Evolutionary conservation across 2,329 filamentous ascomycete species (phyloP), one percentile per base, ranked within the genome.

Genomic region (Fusarium avenaceum): DNA sequence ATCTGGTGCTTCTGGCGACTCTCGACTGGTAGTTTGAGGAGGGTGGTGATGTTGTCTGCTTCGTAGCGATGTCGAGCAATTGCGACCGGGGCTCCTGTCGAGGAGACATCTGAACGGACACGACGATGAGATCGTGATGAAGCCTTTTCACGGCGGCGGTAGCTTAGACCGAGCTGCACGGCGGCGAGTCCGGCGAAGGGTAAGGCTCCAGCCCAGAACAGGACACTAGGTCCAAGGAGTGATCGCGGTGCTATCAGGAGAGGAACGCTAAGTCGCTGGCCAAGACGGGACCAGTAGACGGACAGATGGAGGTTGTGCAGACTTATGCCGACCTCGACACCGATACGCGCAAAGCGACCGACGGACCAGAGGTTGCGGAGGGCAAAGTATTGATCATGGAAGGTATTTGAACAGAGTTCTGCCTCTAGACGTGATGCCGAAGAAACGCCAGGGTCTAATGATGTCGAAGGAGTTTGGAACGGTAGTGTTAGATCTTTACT

Each of bases 241-340:
- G 73, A 55, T 20, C 69, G 70, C 22, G 77, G 74, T 8, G 80
- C 77, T 33, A 84, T 69, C 30, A 83, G 69, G 26, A 85, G 65
- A 3, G 83, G 83, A 26, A 85, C 49, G 59, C 77, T 79, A 66
- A 85, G 72, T 17, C 81, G 78, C 68, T 84, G 82, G 26, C 77
- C 78, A 26, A 82, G 77, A 2, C 81, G 79, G 3, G 83, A 82
- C 81, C 81, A 83, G 75, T 84, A 83, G 3, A 83, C 72, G 11
- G 82, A 83, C 44, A 84, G 58, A 57, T 83, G 79, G n/a, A 84
- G 65, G 56, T 77, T 80, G 63, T 77, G 76, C 4, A 75, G 74
- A 50, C 79, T 80, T 35, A 84, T 67, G 17, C 80, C 81, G 14
- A 85, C 64, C 57, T 85, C 83, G 33, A 85, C 72, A 13, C 83